Evolutionary conservation across 2,329 filamentous ascomycete species (phyloP), one percentile per base, ranked within the genome.

Genomic region (Fusarium bactridioides): DNA sequence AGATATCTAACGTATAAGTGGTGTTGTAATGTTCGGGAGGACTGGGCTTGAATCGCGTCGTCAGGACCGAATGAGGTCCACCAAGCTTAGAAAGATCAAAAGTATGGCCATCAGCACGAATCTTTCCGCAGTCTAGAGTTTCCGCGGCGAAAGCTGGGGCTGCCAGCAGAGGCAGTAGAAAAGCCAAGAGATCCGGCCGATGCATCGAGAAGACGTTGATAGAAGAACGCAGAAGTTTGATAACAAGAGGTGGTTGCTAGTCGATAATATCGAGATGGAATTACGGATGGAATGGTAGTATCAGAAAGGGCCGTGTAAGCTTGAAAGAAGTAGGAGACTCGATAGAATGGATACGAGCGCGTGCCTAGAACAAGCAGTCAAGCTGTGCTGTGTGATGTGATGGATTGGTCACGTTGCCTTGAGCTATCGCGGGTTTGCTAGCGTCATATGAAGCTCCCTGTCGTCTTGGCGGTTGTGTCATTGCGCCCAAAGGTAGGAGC

Each of bases 1-100:
- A 97, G 54, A 97, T 86, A 77, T 97, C 92, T 64, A 97, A 79
- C 2, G 93, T 95, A 81, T 94, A 97, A 47, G 93, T 95, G 31
- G 90, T 94, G 80, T 96, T 96, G 64, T 75, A 74, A 58, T 82
- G 78, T 67, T 85, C 86, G 33, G 88, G 84, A 21, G 85, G 84
- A 21, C 84, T 86, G 25, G 86, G 86, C 38, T 86, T 81, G 70
- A 86, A 84, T 74, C 85, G 85, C 77, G 84, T 85, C 54, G 89
- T 89, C 61, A 93, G 86, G 41, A 94, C 90, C 1, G 90, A 89
- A 79, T 92, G 92, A 38, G 92, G 91, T 3, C 92, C 93, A 10
- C 83, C 85, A 12, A 95, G 87, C 70, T 85, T 81, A 31, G 84
- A 84, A 35, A 95, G 84, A 81, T 94, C 86, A 80, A 92, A 95